phyloP scores from a whole-genome alignment of 306 rosid species.

The Ochetophila trinervis region DNA sequence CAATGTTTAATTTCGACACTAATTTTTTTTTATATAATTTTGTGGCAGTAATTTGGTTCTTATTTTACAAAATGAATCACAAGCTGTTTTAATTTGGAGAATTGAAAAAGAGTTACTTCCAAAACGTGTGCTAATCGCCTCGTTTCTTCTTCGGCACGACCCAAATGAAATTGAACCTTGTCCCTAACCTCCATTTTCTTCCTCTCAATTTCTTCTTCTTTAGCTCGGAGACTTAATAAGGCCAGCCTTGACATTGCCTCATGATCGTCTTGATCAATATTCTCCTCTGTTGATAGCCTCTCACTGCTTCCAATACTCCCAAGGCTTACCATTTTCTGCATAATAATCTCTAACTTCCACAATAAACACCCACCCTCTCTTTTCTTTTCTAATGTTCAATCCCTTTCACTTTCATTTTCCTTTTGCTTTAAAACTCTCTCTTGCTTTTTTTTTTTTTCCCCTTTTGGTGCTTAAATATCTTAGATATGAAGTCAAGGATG shows the following conservation, averaged over 20 bases:
- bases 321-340: slow-evolving; percentile 58
- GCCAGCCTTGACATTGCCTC: slow-evolving; percentile 58
- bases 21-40: too few species aligned
- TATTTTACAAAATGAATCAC: too few species aligned
- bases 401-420: background rate
- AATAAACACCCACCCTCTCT: background rate
- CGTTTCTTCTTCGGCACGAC: slow-evolving; percentile 85
- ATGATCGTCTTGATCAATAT: slow-evolving; percentile 35
- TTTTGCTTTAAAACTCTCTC: background rate
- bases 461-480: too few species aligned
- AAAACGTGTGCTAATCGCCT: slow-evolving; percentile 78
- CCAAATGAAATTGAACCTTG: slow-evolving; percentile 73
- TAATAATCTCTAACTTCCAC: background rate
- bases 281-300: slow-evolving; percentile 51
- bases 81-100: background rate
- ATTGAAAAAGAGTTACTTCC: slow-evolving; percentile 56
- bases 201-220: slow-evolving; percentile 92
- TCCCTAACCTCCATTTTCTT: slow-evolving; percentile 79
- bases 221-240: slow-evolving; percentile 62
- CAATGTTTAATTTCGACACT: too few species aligned
- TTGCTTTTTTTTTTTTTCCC: too few species aligned
- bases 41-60: too few species aligned
- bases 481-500: too few species aligned
- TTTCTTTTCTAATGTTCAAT: background rate
- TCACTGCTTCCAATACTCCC: slow-evolving; percentile 58